Evolutionary conservation across 2,329 filamentous ascomycete genomes (phyloP).

Genomic region (Alternaria consortialis): DNA sequence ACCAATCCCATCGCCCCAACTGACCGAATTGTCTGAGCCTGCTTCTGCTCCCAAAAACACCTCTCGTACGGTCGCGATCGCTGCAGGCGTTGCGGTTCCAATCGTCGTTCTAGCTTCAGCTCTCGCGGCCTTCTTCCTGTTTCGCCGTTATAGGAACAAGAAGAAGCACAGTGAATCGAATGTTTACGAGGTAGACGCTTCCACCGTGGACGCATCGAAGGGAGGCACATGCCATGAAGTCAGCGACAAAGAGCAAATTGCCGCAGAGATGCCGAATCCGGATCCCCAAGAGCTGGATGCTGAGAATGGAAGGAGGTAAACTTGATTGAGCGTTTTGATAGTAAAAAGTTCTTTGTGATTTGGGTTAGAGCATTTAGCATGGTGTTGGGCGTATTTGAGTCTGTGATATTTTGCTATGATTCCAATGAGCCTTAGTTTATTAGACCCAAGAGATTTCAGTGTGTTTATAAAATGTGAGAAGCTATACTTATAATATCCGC

Average conservation of each 20-base stretch:
- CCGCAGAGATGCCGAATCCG: background rate
- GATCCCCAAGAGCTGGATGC: conserved; percentile 1
- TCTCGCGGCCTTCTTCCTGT: background rate
- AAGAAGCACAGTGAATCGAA: background rate
- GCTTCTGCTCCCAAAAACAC: background rate
- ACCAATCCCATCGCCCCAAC: background rate
- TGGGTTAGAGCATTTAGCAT: background rate
- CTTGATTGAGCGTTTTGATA: background rate
- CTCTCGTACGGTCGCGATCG: background rate
- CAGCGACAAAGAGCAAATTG: background rate
- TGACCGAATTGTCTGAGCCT: no score
- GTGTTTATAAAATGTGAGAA: no score
- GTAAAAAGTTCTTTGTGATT: background rate
- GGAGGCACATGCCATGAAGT: background rate
- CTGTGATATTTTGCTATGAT: background rate
- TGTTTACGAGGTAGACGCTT: background rate
- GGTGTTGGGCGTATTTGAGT: background rate
- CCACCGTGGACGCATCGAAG: background rate
- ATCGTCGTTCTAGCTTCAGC: background rate
- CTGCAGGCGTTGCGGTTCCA: background rate
- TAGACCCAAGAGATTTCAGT: no score
- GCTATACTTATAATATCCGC: no score
- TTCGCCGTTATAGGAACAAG: background rate
- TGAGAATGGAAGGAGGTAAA: background rate
- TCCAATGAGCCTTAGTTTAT: no score